Evolutionary conservation across 495 filamentous ascomycete species (phyloP).

Genomic region (Paragyromitra xinjiangensis): DNA sequence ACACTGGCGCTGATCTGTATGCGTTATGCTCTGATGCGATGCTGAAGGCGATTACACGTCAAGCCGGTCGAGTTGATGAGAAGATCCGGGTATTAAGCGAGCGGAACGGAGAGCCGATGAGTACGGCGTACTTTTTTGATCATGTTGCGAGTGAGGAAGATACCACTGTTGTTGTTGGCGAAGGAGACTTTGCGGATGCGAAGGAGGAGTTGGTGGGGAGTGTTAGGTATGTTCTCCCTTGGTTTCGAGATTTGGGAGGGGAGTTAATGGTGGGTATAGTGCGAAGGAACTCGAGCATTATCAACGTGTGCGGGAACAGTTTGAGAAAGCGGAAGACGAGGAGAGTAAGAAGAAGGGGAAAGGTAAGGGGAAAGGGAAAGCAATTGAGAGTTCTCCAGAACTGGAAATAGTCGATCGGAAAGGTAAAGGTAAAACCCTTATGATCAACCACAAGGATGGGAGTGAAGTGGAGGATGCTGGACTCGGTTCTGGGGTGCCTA

Average conservation of each 20-base stretch:
- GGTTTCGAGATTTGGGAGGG: slow-evolving; percentile 14
- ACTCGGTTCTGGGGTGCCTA: neutral
- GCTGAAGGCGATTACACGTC: slow-evolving; percentile 96
- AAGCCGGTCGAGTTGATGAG: slow-evolving; percentile 81
- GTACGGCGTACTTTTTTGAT: slow-evolving; percentile 93
- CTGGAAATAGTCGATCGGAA: slow-evolving; percentile 62
- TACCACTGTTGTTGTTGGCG: slow-evolving; percentile 82
- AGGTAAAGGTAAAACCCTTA: slow-evolving; percentile 59
- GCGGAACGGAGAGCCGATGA: slow-evolving; percentile 65
- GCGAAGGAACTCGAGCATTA: slow-evolving; percentile 93
- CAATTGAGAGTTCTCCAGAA: slow-evolving; percentile 46
- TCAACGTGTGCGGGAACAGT: slow-evolving; percentile 78
- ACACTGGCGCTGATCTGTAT: slow-evolving; percentile 96
- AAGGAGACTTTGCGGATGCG: slow-evolving; percentile 84
- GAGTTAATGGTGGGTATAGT: slow-evolving; percentile 61
- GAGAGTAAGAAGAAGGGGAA: slow-evolving; percentile 52
- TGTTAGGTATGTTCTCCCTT: slow-evolving; percentile 68
- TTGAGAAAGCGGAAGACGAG: slow-evolving; percentile 68
- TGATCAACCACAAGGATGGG: slow-evolving; percentile 25
- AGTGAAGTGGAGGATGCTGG: slow-evolving; percentile 38
- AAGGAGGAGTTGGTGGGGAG: slow-evolving; percentile 86
- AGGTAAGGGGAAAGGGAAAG: slow-evolving; percentile 64
- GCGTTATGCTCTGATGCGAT: slow-evolving; percentile 96
- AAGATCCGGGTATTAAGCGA: slow-evolving; percentile 72
- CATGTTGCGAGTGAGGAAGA: slow-evolving; percentile 85